These are phyloP conservation scores for Salix brachista DNA, from an alignment of 345 rosid species.

Conservation along the genomic window DNA sequence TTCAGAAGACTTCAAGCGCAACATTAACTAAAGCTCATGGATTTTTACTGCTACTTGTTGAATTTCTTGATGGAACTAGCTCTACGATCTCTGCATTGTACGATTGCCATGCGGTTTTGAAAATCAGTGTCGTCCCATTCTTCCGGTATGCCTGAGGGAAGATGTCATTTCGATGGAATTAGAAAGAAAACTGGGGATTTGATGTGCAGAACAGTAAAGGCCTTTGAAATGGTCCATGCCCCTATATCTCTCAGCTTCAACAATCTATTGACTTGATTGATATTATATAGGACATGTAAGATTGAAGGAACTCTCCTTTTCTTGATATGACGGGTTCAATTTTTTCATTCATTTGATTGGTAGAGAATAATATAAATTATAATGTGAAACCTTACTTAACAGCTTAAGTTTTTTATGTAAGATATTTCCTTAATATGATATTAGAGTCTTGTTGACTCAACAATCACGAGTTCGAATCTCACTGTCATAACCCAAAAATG, in stretches of 20 bases:
- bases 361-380: no score
- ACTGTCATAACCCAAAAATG: no score
- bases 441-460: no score
- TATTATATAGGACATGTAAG: no score
- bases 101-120: background rate
- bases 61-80: background rate
- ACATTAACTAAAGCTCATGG: slow-evolving; percentile 59
- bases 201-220: no score
- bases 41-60: background rate
- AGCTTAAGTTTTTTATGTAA: no score
- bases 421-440: no score
- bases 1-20: slow-evolving; percentile 56
- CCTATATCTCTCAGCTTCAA: background rate
- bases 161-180: background rate
- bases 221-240: background rate
- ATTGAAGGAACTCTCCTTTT: no score
- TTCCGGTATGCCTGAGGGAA: background rate
- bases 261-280: no score
- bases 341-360: background rate
- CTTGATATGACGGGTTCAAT: background rate
- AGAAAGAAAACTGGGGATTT: no score
- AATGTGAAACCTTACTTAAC: no score
- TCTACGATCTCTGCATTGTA: background rate
- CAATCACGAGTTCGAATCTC: no score
- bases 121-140: background rate